Conservation (phyloP, 345 rosid genomes). For the Isatis tinctoria region DNA sequence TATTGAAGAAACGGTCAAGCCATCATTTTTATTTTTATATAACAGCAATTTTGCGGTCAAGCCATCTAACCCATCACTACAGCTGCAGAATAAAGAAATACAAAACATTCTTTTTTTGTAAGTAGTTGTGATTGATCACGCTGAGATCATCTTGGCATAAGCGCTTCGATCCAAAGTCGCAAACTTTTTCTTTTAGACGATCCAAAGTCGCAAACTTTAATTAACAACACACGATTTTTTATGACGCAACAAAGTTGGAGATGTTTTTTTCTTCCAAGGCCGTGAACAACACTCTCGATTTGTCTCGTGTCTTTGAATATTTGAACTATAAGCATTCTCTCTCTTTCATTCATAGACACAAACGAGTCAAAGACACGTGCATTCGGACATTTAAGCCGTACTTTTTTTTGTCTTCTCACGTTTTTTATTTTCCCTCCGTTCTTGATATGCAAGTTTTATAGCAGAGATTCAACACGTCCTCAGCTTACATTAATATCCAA, state of each 20-base stretch:
- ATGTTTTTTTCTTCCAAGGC: not conserved
- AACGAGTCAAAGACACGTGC: slow-evolving; percentile 1
- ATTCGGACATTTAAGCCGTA: not conserved
- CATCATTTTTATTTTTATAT: too few species aligned
- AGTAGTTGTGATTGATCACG: not conserved
- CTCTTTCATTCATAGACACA: not conserved
- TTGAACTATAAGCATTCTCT: not conserved
- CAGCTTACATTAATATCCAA: not conserved
- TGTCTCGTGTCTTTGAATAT: not conserved
- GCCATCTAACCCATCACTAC: not conserved
- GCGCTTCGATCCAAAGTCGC: not conserved
- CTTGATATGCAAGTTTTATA: too few species aligned
- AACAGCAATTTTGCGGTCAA: too few species aligned
- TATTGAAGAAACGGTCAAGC: not conserved
- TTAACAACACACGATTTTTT: not conserved
- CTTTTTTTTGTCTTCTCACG: not conserved
- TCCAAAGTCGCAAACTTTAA: slow-evolving; percentile 10
- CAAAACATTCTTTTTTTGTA: not conserved
- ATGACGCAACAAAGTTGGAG: not conserved
- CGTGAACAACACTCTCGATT: slow-evolving; percentile 1
- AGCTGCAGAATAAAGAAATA: not conserved
- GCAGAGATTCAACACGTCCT: not conserved
- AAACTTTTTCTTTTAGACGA: too few species aligned
- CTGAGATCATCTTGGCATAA: slow-evolving; percentile 15
- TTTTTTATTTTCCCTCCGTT: not conserved